phyloP scores from a whole-genome alignment of 768 basidiomycete genomes.

The Russula sp. region DNA sequence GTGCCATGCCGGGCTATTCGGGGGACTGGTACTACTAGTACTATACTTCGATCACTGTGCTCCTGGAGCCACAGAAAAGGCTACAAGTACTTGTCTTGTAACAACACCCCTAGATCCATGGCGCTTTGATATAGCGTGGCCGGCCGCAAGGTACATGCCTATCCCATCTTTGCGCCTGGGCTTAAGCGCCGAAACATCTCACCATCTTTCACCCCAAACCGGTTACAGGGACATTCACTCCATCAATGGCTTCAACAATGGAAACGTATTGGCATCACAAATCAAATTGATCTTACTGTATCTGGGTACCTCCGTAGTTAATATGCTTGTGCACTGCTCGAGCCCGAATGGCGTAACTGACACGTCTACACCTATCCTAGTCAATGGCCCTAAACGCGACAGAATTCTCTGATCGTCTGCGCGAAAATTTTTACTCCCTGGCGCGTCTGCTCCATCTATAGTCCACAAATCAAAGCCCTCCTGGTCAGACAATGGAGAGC shows the following conservation, averaged over 20 bases:
- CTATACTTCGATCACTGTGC: too few species aligned
- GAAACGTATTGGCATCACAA: too few species aligned
- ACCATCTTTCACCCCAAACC: not conserved
- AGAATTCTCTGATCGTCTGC: slow-evolving; percentile 15
- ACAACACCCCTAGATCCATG: not conserved
- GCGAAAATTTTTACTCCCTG: slow-evolving; percentile 18
- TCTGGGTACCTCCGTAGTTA: too few species aligned
- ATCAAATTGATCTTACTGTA: too few species aligned
- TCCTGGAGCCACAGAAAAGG: not conserved
- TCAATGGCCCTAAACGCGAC: not conserved
- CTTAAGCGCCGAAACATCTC: not conserved
- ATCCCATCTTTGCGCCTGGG: not conserved
- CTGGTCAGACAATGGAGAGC: not conserved
- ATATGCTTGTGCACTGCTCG: not conserved
- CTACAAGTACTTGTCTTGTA: not conserved
- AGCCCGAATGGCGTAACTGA: not conserved
- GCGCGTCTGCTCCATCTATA: slow-evolving; percentile 22
- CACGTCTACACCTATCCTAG: not conserved
- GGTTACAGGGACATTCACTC: not conserved
- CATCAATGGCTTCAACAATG: too few species aligned
- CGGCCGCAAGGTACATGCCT: not conserved
- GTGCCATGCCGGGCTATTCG: not conserved
- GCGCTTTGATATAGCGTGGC: not conserved
- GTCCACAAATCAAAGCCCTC: not conserved
- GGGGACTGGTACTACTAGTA: not conserved